Base-by-base conservation (phyloP, 768 basidiomycete species). In the Zangia roseola region DNA sequence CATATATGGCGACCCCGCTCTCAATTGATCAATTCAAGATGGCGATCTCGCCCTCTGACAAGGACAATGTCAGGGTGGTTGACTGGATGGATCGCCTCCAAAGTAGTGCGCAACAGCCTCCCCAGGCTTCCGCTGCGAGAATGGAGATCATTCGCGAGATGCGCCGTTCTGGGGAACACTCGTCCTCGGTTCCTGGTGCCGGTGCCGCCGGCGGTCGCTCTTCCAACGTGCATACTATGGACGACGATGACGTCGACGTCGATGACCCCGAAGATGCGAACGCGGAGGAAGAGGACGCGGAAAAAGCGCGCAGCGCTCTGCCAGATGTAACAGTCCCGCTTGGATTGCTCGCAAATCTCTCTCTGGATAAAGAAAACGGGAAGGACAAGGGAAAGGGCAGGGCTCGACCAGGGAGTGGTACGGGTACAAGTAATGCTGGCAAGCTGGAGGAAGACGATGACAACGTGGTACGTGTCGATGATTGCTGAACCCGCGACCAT, bases 1-100 rank as follows among this genome's bases (percentile, higher is more conserved):
- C 88, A 2, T 91, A 88, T 63, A 71, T 80, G 40, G 86, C 88
- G 8, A 90, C 87, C 0, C 88, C 88, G 5, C 74, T 91, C 45
- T 82, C 86, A 2, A 88, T 90, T 52, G 85, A 84, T 5, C 86
- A 88, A 2, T 90, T 89, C 60, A 77, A 84, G 33, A 78, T 83
- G 78, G 86, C 88, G 6, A 87, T 86, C 0, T 86, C 87, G 0
- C 83, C 87, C 4, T 83, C 83, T 5, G 88, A 91, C 58, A 75
- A 78, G 43, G 79, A 80, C 56, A 88, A 88, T 49, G 67, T 77
- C 25, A 81, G 81, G 49, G 77, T 88, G 26, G 68, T 86, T n/a
- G 84, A 80, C 9, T 90, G 88, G 87, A 74, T 91, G 47, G 84
- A 89, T 53, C 80, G 81, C 6, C 71, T 87, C 0, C 80, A 86